A percentile compares a stretch with the other conserved stretches of the same genome.
Conservation (phyloP, 2,329 filamentous ascomycete genomes). For the Trichocomaceae sp. region DNA sequence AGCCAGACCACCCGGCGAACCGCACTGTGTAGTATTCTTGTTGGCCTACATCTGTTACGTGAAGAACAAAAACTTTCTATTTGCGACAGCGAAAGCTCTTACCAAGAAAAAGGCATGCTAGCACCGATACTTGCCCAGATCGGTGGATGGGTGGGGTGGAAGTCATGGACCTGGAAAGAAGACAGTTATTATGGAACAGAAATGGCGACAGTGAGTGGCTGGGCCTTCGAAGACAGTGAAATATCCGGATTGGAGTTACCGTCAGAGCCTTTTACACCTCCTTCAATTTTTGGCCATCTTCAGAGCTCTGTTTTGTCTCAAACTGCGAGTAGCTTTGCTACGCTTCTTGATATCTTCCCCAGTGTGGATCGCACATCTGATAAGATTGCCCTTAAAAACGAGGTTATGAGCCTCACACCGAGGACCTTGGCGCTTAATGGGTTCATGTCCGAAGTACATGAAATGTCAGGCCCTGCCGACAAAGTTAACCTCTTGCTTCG, state of each 20-base stretch:
- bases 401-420: conserved; percentile 46
- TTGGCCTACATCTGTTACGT: conserved; percentile 73
- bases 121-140: conserved; percentile 75
- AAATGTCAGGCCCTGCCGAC: conserved; percentile 48
- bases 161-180: conserved; percentile 50
- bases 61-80: conserved; percentile 83
- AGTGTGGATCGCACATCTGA: conserved; percentile 22
- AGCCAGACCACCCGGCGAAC: conserved; percentile 53
- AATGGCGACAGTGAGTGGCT: conserved; percentile 48
- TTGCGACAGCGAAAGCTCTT: conserved; percentile 44
- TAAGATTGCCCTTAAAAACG: conserved; percentile 29
- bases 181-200: conserved; percentile 56
- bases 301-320: conserved; percentile 34
- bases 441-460: conserved; percentile 55
- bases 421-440: conserved; percentile 64
- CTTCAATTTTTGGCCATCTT: conserved; percentile 54
- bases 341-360: conserved; percentile 44
- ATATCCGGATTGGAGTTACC: conserved; percentile 42
- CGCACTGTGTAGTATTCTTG: conserved; percentile 61
- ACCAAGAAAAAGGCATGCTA: conserved; percentile 46
- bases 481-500: conserved; percentile 68
- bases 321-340: conserved; percentile 38
- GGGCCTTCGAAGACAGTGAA: conserved; percentile 50
- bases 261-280: conserved; percentile 48
- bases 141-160: conserved; percentile 72